Conservation (phyloP, 2,329 filamentous ascomycete genomes). For the Dryadomyces quercivorus region DNA sequence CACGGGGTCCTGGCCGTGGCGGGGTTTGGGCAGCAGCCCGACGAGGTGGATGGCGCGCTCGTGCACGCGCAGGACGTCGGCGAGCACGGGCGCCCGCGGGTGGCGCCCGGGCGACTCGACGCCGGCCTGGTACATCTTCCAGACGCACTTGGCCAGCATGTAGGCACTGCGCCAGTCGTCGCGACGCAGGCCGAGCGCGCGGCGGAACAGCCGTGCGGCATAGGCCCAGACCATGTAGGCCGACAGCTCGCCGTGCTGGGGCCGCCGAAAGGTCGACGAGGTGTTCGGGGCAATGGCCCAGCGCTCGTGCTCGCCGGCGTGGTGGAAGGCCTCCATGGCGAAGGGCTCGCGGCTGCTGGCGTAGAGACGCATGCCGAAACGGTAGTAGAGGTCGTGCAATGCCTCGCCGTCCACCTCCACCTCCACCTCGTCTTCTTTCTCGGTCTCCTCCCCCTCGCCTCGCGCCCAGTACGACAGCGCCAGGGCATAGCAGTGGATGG, state of each 20-base stretch:
- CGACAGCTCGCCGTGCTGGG: conserved; percentile 42
- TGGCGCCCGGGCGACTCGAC: conserved; percentile 25
- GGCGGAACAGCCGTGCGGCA: conserved; percentile 41
- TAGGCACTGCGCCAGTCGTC: conserved; percentile 48
- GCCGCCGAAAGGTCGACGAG: conserved; percentile 37
- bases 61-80: conserved; percentile 33
- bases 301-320: conserved; percentile 40
- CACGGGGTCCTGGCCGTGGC: conserved; percentile 57
- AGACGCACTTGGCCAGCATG: conserved; percentile 50
- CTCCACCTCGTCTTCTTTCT: background rate
- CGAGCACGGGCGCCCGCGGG: conserved; percentile 25
- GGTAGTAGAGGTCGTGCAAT: conserved; percentile 46
- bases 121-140: conserved; percentile 49
- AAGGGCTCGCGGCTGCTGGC: conserved; percentile 50
- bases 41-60: conserved; percentile 40
- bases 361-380: conserved; percentile 49
- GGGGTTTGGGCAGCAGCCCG: conserved; percentile 38
- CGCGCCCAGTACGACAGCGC: conserved; percentile 45
- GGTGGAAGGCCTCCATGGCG: conserved; percentile 48
- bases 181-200: conserved; percentile 40
- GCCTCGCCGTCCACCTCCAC: conserved; percentile 11
- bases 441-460: conserved; percentile 21
- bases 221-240: conserved; percentile 52
- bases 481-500: conserved; percentile 68
- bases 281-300: conserved; percentile 42